phyloP scores from a whole-genome alignment of 179 eudicot species.

The Spergularia azorica region DNA sequence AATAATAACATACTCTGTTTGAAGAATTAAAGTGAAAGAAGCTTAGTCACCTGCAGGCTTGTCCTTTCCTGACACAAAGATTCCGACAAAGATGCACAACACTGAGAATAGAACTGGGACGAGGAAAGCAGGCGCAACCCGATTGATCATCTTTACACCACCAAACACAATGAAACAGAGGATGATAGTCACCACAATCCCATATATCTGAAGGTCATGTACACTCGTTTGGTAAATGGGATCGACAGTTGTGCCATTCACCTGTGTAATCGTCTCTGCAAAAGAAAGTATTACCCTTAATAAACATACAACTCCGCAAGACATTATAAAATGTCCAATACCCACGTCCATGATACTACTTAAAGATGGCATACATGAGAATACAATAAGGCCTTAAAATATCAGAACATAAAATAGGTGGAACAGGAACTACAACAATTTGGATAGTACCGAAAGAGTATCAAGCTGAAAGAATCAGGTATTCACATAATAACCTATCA shows the following conservation, averaged over 20 bases:
- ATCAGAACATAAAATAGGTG: too few species aligned
- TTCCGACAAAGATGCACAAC: constrained; percentile 84
- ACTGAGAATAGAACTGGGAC: constrained; percentile 89
- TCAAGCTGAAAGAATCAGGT: too few species aligned
- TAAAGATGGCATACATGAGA: too few species aligned
- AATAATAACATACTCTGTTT: background rate
- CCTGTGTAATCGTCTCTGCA: constrained; percentile 68
- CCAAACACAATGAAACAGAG: constrained; percentile 95
- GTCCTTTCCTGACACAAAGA: constrained; percentile 67
- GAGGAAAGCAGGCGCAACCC: constrained; percentile 96
- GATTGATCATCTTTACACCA: constrained; percentile 96
- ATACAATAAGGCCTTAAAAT: too few species aligned
- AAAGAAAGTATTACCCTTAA: constrained; percentile 10
- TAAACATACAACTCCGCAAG: constrained; percentile 6
- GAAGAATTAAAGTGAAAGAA: background rate
- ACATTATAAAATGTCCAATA: background rate
- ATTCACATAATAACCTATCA: too few species aligned
- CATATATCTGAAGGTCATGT: constrained; percentile 96
- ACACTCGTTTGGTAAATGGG: constrained; percentile 76
- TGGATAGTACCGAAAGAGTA: too few species aligned
- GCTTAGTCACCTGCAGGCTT: constrained; percentile 65
- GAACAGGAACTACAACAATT: too few species aligned
- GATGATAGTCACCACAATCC: constrained; percentile 89
- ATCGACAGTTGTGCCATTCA: constrained; percentile 74
- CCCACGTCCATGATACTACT: too few species aligned